Conservation (phyloP, 23 red algal species). For the Pyropia yezoensis region DNA sequence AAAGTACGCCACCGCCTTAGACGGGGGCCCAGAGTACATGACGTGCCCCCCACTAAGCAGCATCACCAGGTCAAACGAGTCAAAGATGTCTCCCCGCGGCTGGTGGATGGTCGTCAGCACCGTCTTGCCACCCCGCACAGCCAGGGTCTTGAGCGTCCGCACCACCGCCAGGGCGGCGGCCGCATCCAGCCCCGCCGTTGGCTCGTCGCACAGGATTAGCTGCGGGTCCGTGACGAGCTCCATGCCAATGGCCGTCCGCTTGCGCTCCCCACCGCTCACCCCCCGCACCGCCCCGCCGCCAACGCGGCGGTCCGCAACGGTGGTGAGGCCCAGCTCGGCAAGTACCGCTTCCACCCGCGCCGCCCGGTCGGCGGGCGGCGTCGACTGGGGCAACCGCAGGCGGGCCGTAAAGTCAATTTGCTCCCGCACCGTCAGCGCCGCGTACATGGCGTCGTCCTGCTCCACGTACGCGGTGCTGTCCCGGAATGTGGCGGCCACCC, state of each 20-base stretch:
- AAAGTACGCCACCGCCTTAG: constrained; percentile 86
- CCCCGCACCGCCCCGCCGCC: constrained; percentile 72
- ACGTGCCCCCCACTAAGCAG: constrained; percentile 75
- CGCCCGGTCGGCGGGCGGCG: constrained; percentile 55
- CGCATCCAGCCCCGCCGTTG: constrained; percentile 78
- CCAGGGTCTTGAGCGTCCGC: constrained; percentile 65
- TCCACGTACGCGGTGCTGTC: constrained; percentile 49
- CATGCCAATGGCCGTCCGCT: constrained; percentile 83
- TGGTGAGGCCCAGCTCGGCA: constrained; percentile 66
- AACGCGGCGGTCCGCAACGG: constrained; percentile 56
- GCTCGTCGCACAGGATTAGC: constrained; percentile 86
- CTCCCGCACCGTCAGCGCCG: constrained; percentile 88
- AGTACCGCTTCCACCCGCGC: constrained; percentile 60
- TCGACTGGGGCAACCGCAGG: constrained; percentile 57
- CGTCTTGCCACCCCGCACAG: constrained; percentile 58
- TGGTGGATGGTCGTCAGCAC: constrained; percentile 97
- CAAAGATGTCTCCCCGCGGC: constrained; percentile 91
- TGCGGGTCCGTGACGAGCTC: constrained; percentile 90
- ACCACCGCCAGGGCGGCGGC: constrained; percentile 91
- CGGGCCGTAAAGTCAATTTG: constrained; percentile 78
- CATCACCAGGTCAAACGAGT: constrained; percentile 78
- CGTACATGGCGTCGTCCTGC: constrained; percentile 98
- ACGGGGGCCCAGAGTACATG: constrained; percentile 93
- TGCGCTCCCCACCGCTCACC: constrained; percentile 88
- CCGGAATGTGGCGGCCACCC: constrained; percentile 62